These are phyloP conservation scores for Camellia granthamiana DNA, from an alignment of 148 eudicot genomes.

Conservation along the genomic window DNA sequence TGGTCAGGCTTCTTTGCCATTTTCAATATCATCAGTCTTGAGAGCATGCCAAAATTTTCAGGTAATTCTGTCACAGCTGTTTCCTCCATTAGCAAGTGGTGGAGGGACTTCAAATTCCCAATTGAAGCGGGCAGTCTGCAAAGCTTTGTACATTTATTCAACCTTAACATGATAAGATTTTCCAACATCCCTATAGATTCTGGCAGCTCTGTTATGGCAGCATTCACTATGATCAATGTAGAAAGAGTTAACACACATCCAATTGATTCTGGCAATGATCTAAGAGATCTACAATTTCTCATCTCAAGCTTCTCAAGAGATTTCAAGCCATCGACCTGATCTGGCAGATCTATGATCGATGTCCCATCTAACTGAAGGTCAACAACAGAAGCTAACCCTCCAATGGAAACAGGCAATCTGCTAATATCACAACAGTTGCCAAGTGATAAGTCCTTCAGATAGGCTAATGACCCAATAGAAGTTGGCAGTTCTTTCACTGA, in stretches of 20 bases:
- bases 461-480: slow-evolving; percentile 39
- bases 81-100: slow-evolving; percentile 38
- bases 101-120: slow-evolving; percentile 39
- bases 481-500: slow-evolving; percentile 40
- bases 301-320: slow-evolving; percentile 40
- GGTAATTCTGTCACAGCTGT: slow-evolving; percentile 48
- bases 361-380: slow-evolving; percentile 40
- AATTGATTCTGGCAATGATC: slow-evolving; percentile 38
- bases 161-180: slow-evolving; percentile 35
- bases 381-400: slow-evolving; percentile 35
- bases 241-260: slow-evolving; percentile 42
- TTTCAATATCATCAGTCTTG: slow-evolving; percentile 31
- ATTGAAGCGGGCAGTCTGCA: slow-evolving; percentile 37
- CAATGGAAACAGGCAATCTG: slow-evolving; percentile 40
- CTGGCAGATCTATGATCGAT: slow-evolving; percentile 36
- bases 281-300: slow-evolving; percentile 38
- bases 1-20: slow-evolving; percentile 37
- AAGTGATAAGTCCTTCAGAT: slow-evolving; percentile 35
- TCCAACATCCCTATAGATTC: slow-evolving; percentile 48
- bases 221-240: slow-evolving; percentile 26
- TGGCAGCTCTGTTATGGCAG: slow-evolving; percentile 45
- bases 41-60: slow-evolving; percentile 52
- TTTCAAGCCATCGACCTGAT: slow-evolving; percentile 43
- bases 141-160: slow-evolving; percentile 39
- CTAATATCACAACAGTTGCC: slow-evolving; percentile 28